phyloP scores from a whole-genome alignment of 139 green algal species.

The Chlorella vulgaris region DNA sequence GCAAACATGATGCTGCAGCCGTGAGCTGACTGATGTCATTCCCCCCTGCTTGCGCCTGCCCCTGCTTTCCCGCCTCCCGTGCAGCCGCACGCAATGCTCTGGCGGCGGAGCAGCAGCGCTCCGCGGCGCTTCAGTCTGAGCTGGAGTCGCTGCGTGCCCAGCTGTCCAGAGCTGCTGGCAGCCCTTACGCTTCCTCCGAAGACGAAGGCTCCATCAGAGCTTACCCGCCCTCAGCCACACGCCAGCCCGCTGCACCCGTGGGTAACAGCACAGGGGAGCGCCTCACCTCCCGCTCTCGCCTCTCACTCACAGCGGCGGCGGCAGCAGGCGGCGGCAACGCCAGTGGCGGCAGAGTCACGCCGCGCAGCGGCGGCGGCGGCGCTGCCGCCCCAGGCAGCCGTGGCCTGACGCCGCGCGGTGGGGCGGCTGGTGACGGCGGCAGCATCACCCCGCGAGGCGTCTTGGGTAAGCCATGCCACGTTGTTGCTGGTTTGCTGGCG shows the following conservation, averaged over 20 bases:
- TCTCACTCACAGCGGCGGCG: background rate
- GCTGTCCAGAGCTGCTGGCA: conserved; percentile 17
- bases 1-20: too few species aligned
- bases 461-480: background rate
- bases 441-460: background rate
- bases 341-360: background rate
- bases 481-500: background rate
- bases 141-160: conserved; percentile 18
- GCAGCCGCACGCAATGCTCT: conserved; percentile 23
- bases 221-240: background rate
- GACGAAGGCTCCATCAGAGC: conserved; percentile 19
- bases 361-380: background rate
- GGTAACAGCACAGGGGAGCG: background rate
- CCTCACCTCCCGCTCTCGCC: conserved; percentile 8
- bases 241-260: background rate
- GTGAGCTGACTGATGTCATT: too few species aligned
- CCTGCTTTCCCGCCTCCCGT: too few species aligned
- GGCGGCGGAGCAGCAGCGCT: conserved; percentile 16
- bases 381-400: background rate
- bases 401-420: conserved; percentile 2
- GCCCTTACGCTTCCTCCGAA: background rate
- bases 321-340: background rate
- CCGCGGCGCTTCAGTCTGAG: conserved; percentile 13
- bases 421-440: background rate
- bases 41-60: too few species aligned